Evolutionary conservation across 257 asterid species (phyloP).

Genomic region (Voacanga thouarsii): DNA sequence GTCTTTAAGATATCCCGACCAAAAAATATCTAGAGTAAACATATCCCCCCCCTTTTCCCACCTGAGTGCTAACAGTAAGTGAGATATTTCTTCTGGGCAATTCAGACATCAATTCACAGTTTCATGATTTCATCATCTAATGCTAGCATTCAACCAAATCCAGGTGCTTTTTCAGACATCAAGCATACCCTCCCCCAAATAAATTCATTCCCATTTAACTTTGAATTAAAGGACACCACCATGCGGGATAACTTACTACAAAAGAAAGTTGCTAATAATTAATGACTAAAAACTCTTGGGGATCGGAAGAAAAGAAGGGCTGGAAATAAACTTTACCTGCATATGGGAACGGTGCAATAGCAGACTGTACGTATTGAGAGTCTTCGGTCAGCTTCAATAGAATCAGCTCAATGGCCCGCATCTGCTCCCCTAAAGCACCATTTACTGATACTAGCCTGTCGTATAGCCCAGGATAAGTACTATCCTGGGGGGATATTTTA

Average conservation of each 20-base stretch:
- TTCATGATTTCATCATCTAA: not conserved
- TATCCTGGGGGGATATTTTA: slow-evolving; percentile 22
- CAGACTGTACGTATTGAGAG: slow-evolving; percentile 15
- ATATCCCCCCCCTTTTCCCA: slow-evolving; percentile 1
- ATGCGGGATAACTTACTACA: not conserved
- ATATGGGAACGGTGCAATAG: slow-evolving; percentile 9
- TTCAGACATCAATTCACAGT: not conserved
- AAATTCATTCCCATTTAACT: not conserved
- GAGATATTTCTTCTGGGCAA: not conserved
- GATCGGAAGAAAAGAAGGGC: not conserved
- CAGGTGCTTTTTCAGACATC: not conserved
- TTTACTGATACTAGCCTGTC: slow-evolving; percentile 19
- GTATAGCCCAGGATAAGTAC: slow-evolving; percentile 15
- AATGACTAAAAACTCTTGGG: not conserved
- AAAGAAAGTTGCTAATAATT: not conserved
- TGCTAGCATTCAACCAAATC: not conserved
- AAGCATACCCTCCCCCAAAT: not conserved
- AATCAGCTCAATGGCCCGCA: slow-evolving; percentile 23
- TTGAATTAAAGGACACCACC: not conserved
- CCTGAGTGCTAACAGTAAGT: not conserved
- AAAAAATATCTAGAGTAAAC: not conserved
- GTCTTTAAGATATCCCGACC: not conserved
- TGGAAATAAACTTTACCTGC: slow-evolving; percentile 3
- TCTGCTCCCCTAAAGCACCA: slow-evolving; percentile 24
- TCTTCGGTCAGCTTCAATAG: slow-evolving; percentile 19